Base-by-base conservation (phyloP, 129 eudicot genomes). In the Ambrosia artemisiifolia region DNA sequence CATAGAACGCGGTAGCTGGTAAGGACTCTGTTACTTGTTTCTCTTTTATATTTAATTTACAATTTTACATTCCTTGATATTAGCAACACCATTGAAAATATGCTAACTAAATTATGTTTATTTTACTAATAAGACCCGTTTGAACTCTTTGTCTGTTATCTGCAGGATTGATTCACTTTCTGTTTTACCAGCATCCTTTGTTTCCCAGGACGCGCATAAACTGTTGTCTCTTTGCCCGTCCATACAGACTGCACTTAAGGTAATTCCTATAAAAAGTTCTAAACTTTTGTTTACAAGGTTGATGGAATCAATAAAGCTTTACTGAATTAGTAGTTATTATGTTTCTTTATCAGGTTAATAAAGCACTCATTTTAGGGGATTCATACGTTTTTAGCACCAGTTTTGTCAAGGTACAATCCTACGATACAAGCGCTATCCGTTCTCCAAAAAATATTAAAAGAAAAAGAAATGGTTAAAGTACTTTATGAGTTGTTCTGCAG, bases 1-100 rank as follows among this genome's bases (percentile, higher is more conserved):
- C 69, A 80, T 95, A 49, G 99, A 90, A 76, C 89, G 88, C 69
- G 80, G 81, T 77, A 88, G 99, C 91, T 95, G 99, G 99, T 95
- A 76, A 84, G 84, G 43, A 6, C 59, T 65, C 66, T 28, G 20
- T 49, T 51, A 51, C 63, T 1, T 53, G 19, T 54, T 38, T 9
- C 36, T 36, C 36, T 5, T 55, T 36, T 33, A 18, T 11, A 19
- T 56, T 7, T 54, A 7, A 16, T 54, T 12, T 13, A 12, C 18
- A 34, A 7, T 9, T 54, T 12, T 13, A 12, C 18, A 34, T 33
- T 34, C n/a, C 63, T 32, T 42, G 63, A 50, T 50, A 46, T 24
- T 68, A 68, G 44, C 44, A 48, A 68, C 46, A 48, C 60, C 30
- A 51, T 16, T 9, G 7, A 51, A 51, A 17, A 51, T 19, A 17